These are phyloP conservation scores for bread wheat (Triticum aestivum) DNA, from an alignment of 176 grass and related monocot species.

Conservation along the genomic window IWGSC_CS_RefSeq_v2.1 NC_057807.1:45726744-45727243, in stretches of 20 bases:
- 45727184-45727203: constrained; percentile 51
- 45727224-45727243: constrained; percentile 62
- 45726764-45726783: not conserved
- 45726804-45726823: not conserved
- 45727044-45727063: not conserved
- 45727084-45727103: not conserved
- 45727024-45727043: not conserved
- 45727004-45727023: not conserved
- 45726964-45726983: not conserved
- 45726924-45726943: not conserved
- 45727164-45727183: not conserved
- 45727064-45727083: not conserved
- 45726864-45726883: not conserved
- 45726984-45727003: not conserved
- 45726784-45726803: not conserved
- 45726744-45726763: not conserved
- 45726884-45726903: not conserved
- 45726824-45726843: constrained; percentile 7
- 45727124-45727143: not conserved
- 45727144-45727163: not conserved
- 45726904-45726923: constrained; percentile 14
- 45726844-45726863: constrained; percentile 2
- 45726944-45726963: not conserved
- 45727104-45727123: too few relatives aligned
- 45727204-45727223: constrained; percentile 65